phyloP scores from a whole-genome alignment of 176 grass and related monocot species.

The Bonia amplexicaulis region DNA sequence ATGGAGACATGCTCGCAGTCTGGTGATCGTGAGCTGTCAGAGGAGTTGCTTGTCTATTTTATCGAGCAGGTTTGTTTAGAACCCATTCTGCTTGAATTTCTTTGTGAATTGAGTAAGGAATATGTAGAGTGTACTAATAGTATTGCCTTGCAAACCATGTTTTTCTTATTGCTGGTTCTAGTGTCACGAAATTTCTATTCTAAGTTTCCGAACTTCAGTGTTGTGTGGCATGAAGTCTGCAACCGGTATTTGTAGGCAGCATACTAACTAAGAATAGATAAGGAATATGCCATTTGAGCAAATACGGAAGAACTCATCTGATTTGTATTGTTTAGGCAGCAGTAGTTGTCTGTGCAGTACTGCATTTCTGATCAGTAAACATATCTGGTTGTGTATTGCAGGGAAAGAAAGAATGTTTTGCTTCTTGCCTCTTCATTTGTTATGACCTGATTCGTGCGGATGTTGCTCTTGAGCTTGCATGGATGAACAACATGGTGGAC shows the following conservation, averaged over 20 bases:
- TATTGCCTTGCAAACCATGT: neutral
- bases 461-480: conserved; percentile 96
- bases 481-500: conserved; percentile 96
- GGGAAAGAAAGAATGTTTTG: conserved; percentile 99
- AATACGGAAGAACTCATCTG: neutral
- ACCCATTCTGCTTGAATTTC: neutral
- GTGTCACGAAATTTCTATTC: neutral
- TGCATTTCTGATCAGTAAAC: conserved; percentile 18
- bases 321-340: neutral
- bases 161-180: conserved; percentile 6
- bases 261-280: neutral
- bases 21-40: conserved; percentile 80
- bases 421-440: conserved; percentile 96
- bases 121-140: neutral
- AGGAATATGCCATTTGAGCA: neutral
- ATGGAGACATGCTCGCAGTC: conserved; percentile 99
- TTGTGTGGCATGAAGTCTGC: neutral
- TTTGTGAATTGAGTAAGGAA: neutral
- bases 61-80: conserved; percentile 72
- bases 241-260: neutral
- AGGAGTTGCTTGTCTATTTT: conserved; percentile 93
- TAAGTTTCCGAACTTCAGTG: neutral
- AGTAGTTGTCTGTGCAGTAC: neutral
- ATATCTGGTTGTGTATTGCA: conserved; percentile 39
- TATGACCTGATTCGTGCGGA: conserved; percentile 89